Base-by-base conservation (phyloP, 1,139 yeast genomes). In the Sugiyamaella xylanicola region DNA sequence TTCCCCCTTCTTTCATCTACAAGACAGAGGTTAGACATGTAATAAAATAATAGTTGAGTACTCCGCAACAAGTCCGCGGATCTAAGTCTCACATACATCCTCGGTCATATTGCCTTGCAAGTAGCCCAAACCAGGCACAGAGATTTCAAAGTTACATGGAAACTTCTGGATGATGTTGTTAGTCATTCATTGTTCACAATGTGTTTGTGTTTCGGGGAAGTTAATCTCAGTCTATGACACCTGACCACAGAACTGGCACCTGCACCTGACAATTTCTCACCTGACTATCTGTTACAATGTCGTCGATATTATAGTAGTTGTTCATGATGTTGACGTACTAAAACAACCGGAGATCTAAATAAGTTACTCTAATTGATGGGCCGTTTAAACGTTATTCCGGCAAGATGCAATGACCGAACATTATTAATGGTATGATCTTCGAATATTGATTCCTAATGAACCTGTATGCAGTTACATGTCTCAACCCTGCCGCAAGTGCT, bases 51-150 rank as follows among this genome's bases (percentile, higher is more conserved):
- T 37, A n/a, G n/a, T n/a, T n/a, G n/a, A n/a, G n/a, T n/a, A n/a
- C n/a, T n/a, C n/a, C n/a, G n/a, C n/a, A n/a, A n/a, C n/a, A n/a
- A n/a, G n/a, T 25, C 37, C 37, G 37, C 13, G 4, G 37, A 32
- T 4, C 2, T 17, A 39, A 37, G 21, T 4, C 11, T 37, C 40
- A 61, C 72, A 46, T 51, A 68, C 72, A 25, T 72, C 77, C 59
- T 82, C 79, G 0, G 88, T 91, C 0, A 90, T 88, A 58, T 86
- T 84, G 4, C 93, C 95, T 64, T 87, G 92, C n/a, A 92, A 76
- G 66, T 86, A 90, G 2, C 97, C 97, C 21, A 92, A 74, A 0
- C 95, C 95, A 0, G 96, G 95, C 2, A 90, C 87, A 0, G 86
- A 80, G 53, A 85, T 79, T 64, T 87, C 86, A 74, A 91, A 90